Conservation (phyloP, 805 yeast genomes). For the Wickerhamomyces sydowiorum region DNA sequence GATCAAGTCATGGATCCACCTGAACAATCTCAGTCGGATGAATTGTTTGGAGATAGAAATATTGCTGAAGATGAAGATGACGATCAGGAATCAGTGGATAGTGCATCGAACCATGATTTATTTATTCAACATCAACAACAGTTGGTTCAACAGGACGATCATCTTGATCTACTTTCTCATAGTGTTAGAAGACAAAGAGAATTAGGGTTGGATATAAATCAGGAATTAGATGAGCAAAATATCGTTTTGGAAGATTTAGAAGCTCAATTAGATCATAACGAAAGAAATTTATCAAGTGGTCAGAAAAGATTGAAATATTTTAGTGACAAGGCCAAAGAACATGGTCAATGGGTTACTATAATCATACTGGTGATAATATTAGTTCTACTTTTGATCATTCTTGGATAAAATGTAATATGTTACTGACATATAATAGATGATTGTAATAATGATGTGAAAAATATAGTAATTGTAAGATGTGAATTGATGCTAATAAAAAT, state of each 20-base stretch:
- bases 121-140: slow-evolving; percentile 42
- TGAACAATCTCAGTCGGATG: slow-evolving; percentile 6
- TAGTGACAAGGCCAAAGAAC: slow-evolving; percentile 35
- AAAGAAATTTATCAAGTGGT: slow-evolving; percentile 35
- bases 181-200: slow-evolving; percentile 40
- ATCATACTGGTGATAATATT: slow-evolving; percentile 36
- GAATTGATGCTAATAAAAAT: too few species aligned
- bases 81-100: slow-evolving; percentile 10
- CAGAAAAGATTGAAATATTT: slow-evolving; percentile 32
- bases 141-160: slow-evolving; percentile 39
- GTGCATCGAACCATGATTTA: slow-evolving; percentile 28
- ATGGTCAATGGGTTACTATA: slow-evolving; percentile 46
- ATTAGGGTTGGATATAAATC: slow-evolving; percentile 40
- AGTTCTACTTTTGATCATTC: slow-evolving; percentile 35
- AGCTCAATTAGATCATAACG: slow-evolving; percentile 36
- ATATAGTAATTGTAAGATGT: too few species aligned
- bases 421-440: too few species aligned
- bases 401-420: slow-evolving; percentile 23
- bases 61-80: slow-evolving; percentile 1
- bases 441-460: too few species aligned
- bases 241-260: slow-evolving; percentile 46
- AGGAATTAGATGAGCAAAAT: slow-evolving; percentile 43
- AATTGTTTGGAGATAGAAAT: slow-evolving; percentile 15
- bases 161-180: slow-evolving; percentile 32
- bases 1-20: slow-evolving; percentile 12